These are phyloP conservation scores for Luffa aegyptiaca DNA, from an alignment of 306 rosid species.

Conservation along the genomic window DNA sequence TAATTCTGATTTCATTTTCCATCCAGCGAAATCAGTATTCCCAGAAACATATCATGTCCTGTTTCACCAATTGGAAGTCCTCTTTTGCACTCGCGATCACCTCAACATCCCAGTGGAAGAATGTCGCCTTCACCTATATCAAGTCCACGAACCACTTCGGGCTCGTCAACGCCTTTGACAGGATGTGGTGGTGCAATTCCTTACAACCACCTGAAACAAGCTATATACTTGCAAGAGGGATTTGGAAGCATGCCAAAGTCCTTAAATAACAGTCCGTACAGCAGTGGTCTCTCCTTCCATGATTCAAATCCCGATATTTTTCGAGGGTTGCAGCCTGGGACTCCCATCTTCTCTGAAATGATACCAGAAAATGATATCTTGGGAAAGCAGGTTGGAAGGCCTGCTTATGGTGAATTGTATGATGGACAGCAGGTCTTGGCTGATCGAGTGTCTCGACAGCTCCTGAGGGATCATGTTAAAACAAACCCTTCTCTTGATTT, in stretches of 20 bases:
- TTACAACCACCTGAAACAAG: conserved; percentile 48
- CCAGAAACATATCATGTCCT: conserved; percentile 87
- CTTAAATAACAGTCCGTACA: conserved; percentile 37
- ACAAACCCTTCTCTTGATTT: conserved; percentile 58
- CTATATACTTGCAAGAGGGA: conserved; percentile 64
- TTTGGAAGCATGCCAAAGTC: conserved; percentile 59
- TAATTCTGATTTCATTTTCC: conserved; percentile 26
- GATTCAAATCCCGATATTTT: conserved; percentile 66
- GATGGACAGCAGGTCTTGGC: conserved; percentile 89
- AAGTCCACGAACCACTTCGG: conserved; percentile 88
- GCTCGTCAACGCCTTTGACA: conserved; percentile 85
- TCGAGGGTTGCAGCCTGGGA: conserved; percentile 65
- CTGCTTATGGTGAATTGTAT: conserved; percentile 34
- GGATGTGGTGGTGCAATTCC: conserved; percentile 76
- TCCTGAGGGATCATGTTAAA: conserved; percentile 58
- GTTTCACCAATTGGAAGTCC: conserved; percentile 99
- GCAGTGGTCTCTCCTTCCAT: conserved; percentile 40
- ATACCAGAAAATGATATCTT: conserved; percentile 50
- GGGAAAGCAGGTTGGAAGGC: conserved; percentile 44
- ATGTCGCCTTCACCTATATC: conserved; percentile 97
- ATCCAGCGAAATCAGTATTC: conserved; percentile 71
- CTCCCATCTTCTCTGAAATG: conserved; percentile 56
- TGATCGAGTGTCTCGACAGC: conserved; percentile 77
- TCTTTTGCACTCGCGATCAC: conserved; percentile 80
- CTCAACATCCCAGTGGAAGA: conserved; percentile 78